These are phyloP conservation scores for Artemisia argyi DNA, from an alignment of 129 eudicot genomes.

Conservation along the genomic window DNA sequence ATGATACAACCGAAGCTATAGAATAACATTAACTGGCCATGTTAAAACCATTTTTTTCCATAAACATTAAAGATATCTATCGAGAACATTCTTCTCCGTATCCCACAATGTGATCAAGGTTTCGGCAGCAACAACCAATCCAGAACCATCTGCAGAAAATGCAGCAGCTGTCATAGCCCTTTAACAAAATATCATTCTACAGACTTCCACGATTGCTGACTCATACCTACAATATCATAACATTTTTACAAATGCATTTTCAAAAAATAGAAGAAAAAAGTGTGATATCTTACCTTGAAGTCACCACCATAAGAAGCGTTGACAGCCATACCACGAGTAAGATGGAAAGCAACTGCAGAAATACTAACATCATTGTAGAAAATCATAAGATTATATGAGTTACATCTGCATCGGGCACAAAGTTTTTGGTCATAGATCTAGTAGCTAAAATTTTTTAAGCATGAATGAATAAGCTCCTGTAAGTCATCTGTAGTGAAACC, in stretches of 20 bases:
- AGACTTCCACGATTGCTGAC: constrained; percentile 35
- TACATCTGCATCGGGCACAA: neutral
- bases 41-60: no score
- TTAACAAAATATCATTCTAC: constrained; percentile 36
- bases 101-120: constrained; percentile 88
- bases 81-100: no score
- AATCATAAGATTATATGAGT: constrained; percentile 14
- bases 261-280: neutral
- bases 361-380: constrained; percentile 54
- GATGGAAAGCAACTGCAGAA: constrained; percentile 82
- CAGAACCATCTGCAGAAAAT: constrained; percentile 85
- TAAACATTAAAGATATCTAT: no score
- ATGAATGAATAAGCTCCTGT: no score
- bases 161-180: constrained; percentile 81
- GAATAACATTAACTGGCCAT: no score
- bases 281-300: constrained; percentile 13
- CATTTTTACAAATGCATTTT: constrained; percentile 16
- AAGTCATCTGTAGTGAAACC: no score
- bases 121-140: constrained; percentile 93
- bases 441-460: no score
- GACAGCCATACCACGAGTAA: constrained; percentile 69
- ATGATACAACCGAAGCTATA: no score
- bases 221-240: constrained; percentile 64
- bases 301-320: constrained; percentile 84
- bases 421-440: neutral